Conservation (phyloP, 1,284 basidiomycete species). For the Trichosporon faecale region DNA sequence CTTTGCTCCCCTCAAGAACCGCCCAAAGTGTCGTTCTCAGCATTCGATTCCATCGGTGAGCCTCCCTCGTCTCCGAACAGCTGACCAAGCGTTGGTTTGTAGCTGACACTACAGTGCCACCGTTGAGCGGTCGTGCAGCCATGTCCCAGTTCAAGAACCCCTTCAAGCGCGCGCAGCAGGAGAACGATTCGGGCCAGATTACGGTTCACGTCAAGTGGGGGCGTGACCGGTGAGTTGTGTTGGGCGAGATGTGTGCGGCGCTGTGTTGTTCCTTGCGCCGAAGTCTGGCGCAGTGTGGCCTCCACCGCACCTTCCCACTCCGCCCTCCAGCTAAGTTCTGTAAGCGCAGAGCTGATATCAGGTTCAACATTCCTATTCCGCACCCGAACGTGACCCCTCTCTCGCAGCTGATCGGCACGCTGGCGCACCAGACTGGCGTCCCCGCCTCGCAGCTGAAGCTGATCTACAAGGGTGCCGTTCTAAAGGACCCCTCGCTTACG, state of each 20-base stretch:
- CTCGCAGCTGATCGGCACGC: slow-evolving; percentile 44
- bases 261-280: neutral
- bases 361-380: slow-evolving; percentile 52
- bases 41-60: slow-evolving; percentile 12
- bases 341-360: slow-evolving; percentile 21
- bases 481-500: slow-evolving; percentile 50
- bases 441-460: slow-evolving; percentile 45
- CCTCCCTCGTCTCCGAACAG: neutral
- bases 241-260: neutral
- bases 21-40: slow-evolving; percentile 16
- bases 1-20: neutral
- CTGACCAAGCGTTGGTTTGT: neutral
- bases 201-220: slow-evolving; percentile 48
- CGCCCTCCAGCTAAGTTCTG: no score
- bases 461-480: slow-evolving; percentile 51
- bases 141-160: slow-evolving; percentile 45
- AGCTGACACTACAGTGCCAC: slow-evolving; percentile 9
- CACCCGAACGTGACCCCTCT: slow-evolving; percentile 46
- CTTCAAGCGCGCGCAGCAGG: slow-evolving; percentile 44
- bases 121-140: slow-evolving; percentile 17
- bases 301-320: neutral
- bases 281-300: neutral
- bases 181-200: slow-evolving; percentile 44
- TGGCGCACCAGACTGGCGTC: slow-evolving; percentile 46
- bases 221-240: slow-evolving; percentile 38